phyloP scores from a whole-genome alignment of 2,329 filamentous ascomycete species.

The Davidsoniella virescens region DNA sequence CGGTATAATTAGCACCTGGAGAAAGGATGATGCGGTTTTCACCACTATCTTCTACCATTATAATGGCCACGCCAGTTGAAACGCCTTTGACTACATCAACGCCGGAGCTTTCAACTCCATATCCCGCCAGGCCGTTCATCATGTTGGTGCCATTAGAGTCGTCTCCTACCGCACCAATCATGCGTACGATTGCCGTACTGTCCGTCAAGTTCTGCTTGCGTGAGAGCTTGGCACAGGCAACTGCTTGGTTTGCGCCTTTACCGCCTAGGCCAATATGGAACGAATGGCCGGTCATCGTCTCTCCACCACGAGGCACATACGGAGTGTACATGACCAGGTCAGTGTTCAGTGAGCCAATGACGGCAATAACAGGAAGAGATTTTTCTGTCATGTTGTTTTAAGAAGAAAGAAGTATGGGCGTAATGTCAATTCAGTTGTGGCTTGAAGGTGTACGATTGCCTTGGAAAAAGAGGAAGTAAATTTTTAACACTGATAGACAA shows the following conservation, averaged over 20 bases:
- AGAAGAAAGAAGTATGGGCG: not conserved
- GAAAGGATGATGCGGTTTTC: constrained; percentile 43
- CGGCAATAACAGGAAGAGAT: constrained; percentile 32
- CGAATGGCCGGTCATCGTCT: constrained; percentile 52
- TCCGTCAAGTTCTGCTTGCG: constrained; percentile 14
- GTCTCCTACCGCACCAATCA: constrained; percentile 41
- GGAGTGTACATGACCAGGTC: constrained; percentile 55
- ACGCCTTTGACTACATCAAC: constrained; percentile 25
- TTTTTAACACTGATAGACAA: too few species aligned
- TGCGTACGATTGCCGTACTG: constrained; percentile 24
- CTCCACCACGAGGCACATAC: constrained; percentile 49
- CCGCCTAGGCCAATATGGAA: constrained; percentile 33
- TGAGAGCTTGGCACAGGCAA: constrained; percentile 44
- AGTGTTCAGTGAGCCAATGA: constrained; percentile 58
- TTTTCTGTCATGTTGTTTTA: not conserved
- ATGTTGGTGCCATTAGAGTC: constrained; percentile 25
- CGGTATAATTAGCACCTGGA: constrained; percentile 33
- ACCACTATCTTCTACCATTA: constrained; percentile 39
- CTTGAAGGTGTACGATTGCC: too few species aligned
- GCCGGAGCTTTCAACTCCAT: constrained; percentile 30
- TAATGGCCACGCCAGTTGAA: constrained; percentile 40
- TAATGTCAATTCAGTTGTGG: not conserved
- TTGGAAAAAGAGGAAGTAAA: too few species aligned
- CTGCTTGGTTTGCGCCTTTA: constrained; percentile 63
- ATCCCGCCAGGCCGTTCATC: constrained; percentile 27